These are phyloP conservation scores for Xanthoconium separans DNA, from an alignment of 1,284 basidiomycete genomes.

Conservation along the genomic window DNA sequence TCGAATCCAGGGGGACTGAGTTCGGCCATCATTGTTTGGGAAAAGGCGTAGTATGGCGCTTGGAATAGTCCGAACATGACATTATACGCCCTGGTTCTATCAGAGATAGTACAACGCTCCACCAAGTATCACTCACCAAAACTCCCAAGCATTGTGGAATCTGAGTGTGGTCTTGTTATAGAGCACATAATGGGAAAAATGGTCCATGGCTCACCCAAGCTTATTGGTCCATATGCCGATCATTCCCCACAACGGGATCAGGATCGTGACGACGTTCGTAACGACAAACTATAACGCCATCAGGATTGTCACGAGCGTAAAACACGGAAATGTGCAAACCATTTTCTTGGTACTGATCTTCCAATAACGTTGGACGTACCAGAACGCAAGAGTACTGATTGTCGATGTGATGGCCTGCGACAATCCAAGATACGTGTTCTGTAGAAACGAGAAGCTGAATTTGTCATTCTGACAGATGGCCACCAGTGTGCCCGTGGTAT, in stretches of 20 bases:
- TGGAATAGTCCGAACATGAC: slow-evolving; percentile 52
- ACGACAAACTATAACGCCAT: slow-evolving; percentile 56
- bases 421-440: slow-evolving; percentile 77
- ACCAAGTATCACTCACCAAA: slow-evolving; percentile 50
- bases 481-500: slow-evolving; percentile 76
- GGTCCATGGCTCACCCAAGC: slow-evolving; percentile 52
- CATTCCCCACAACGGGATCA: slow-evolving; percentile 86
- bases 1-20: slow-evolving; percentile 80
- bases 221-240: slow-evolving; percentile 79
- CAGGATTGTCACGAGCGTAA: background rate
- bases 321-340: slow-evolving; percentile 44
- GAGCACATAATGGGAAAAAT: background rate
- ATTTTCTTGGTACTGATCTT: slow-evolving; percentile 77
- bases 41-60: slow-evolving; percentile 84
- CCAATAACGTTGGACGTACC: slow-evolving; percentile 78
- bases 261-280: slow-evolving; percentile 72
- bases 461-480: slow-evolving; percentile 78
- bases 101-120: background rate
- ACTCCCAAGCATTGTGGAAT: slow-evolving; percentile 84
- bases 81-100: slow-evolving; percentile 26
- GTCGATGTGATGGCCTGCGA: slow-evolving; percentile 72
- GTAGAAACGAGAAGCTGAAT: slow-evolving; percentile 69
- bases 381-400: slow-evolving; percentile 69
- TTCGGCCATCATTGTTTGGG: slow-evolving; percentile 88
- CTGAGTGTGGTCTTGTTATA: slow-evolving; percentile 31